These are phyloP conservation scores for Cucurbita ficifolia DNA, from an alignment of 306 rosid species.

Conservation along the genomic window DNA sequence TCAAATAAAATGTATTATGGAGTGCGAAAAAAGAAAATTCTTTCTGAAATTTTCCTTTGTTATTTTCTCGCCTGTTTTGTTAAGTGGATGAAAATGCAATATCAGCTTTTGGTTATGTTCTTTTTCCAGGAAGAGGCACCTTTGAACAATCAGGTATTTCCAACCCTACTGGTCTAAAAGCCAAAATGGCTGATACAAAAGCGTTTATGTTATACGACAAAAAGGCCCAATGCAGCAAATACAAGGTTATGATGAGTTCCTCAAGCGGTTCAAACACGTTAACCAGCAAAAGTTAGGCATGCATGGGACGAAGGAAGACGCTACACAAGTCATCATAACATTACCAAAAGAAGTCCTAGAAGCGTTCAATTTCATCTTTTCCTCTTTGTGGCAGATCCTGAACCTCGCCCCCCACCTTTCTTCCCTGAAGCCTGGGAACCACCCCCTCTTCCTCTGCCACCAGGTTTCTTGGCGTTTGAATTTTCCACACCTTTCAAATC, in stretches of 20 bases:
- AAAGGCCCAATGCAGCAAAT: neutral
- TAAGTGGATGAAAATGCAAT: neutral
- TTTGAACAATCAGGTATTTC: neutral
- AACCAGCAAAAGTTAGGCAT: neutral
- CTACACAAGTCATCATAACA: neutral
- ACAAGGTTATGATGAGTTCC: neutral
- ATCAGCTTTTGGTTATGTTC: neutral
- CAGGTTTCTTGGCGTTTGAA: slow-evolving; percentile 45
- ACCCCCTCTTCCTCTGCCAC: slow-evolving; percentile 58
- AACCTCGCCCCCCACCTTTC: slow-evolving; percentile 42
- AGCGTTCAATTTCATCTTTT: slow-evolving; percentile 37
- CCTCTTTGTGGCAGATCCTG: slow-evolving; percentile 58
- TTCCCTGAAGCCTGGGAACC: slow-evolving; percentile 28
- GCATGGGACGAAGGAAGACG: neutral
- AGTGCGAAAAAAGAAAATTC: neutral
- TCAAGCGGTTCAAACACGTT: neutral
- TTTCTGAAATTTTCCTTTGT: neutral
- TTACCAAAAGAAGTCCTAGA: neutral
- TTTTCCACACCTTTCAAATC: slow-evolving; percentile 60
- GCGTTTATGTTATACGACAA: neutral
- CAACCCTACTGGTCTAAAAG: neutral
- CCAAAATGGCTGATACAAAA: neutral
- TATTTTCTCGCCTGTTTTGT: neutral
- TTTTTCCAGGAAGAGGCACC: neutral
- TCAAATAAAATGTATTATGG: neutral